phyloP scores from a whole-genome alignment of 2,329 filamentous ascomycete species.

The Fusarium heterosporum region DNA sequence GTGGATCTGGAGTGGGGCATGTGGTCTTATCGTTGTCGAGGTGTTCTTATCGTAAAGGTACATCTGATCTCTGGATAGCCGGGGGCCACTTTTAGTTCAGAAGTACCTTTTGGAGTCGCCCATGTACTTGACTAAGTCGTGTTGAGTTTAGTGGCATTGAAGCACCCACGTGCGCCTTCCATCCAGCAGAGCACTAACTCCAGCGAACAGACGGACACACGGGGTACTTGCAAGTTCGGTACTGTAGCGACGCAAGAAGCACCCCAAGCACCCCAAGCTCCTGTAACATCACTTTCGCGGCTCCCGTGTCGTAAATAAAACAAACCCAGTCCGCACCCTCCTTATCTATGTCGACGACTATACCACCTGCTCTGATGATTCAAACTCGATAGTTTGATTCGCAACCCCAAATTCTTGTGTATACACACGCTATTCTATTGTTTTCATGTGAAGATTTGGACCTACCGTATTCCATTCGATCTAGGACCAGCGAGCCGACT shows the following conservation, averaged over 20 bases:
- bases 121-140: not conserved
- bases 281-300: slow-evolving; percentile 20
- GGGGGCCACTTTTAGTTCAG: not conserved
- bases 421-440: not conserved
- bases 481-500: not conserved
- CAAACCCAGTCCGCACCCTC: slow-evolving; percentile 7
- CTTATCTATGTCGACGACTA: not conserved
- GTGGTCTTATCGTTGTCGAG: slow-evolving; percentile 31
- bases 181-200: not conserved
- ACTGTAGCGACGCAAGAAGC: slow-evolving; percentile 20
- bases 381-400: not conserved
- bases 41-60: slow-evolving; percentile 30
- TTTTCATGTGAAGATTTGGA: not conserved
- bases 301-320: slow-evolving; percentile 28
- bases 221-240: slow-evolving; percentile 7
- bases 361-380: not conserved
- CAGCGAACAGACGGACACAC: not conserved
- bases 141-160: not conserved
- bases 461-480: not conserved
- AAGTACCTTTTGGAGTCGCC: not conserved
- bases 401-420: not conserved
- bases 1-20: slow-evolving; percentile 31
- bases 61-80: not conserved
- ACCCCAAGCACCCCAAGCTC: slow-evolving; percentile 6
- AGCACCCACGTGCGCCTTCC: no score